Evolutionary conservation across 257 asterid species (phyloP), one percentile per base, ranked within the genome.

Genomic region (Solanum sejunctum): DNA sequence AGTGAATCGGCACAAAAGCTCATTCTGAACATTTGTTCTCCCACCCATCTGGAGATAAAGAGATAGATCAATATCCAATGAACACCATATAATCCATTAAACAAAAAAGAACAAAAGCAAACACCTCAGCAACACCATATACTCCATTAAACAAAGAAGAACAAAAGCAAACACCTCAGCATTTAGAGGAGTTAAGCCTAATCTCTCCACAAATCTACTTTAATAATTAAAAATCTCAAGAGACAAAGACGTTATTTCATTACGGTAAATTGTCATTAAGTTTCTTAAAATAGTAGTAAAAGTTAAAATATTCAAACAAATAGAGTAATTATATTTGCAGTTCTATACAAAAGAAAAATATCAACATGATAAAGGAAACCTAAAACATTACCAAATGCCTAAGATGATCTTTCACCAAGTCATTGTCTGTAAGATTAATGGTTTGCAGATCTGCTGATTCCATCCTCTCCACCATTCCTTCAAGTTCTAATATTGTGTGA

Each of bases 331-430:
- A 75, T 20, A 49, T 15, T 51, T 51, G 16, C 11, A 26, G 82
- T 77, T 77, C n/a, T 6, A 52, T 51, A 26, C 63, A 16, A 26
- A 26, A 17, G 64, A 26, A 51, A 26, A 26, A 16, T 6, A 78
- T 78, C 82, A 78, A 78, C 43, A 78, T 52, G 82, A 78, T 78
- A 51, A 51, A 78, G 45, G 23, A 51, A 26, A 52, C 64, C 20
- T 26, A 51, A 16, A 41, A 28, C 66, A 89, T 84, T 91, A 95
- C 98, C 98, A 94, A 85, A 88, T 96, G 98, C 54, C 98, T 93
- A 87, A 95, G 92, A 88, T 95, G 98, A 90, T 95, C 98, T 90
- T 95, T 93, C 91, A 93, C 98, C 91, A 95, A 88, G 91, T 95
- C 98, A 89, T 95, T 93, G 84, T 92, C 88, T 43, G 98, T 92